Base-by-base conservation (phyloP, 352 stramenopile genomes). In the Globisporangium orthogonon region DNA sequence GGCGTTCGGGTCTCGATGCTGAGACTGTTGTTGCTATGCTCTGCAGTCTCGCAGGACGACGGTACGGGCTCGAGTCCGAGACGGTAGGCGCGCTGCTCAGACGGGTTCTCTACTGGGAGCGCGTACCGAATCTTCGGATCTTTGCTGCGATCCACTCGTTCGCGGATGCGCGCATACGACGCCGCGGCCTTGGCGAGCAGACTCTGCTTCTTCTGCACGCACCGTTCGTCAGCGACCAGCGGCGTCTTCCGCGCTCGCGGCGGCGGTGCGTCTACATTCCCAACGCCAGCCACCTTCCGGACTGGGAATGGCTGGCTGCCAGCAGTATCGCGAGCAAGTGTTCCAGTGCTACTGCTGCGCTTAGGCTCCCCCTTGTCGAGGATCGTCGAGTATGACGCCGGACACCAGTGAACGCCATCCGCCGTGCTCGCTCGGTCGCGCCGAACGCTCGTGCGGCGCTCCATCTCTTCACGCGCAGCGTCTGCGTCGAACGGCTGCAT, bases 11-110 rank as follows among this genome's bases (percentile, higher is more conserved):
- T 28, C 4, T 51, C 9, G 7, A 30, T 48, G 3, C 30, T 28
- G 15, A 31, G 43, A 30, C 7, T 69, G 57, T n/a, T 10, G 51
- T 53, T 29, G 35, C 9, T 3, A 46, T 17, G 40, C 52, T 40
- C 51, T 68, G 7, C 39, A n/a, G 39, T 18, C 5, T 28, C 7
- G 18, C 44, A 41, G 4, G 66, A 71, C 5, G 71, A 78, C 30
- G 63, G 72, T 2, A 80, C 62, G 0, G 61, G 37, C 5, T 83
- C 65, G 23, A 88, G 67, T 3, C 78, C 78, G 15, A 86, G 73
- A 2, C 78, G 76, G 54, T 84, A 86, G 3, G 76, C 57, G 31
- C 76, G 71, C 52, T 63, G 59, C 47, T 74, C 65, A 17, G 44
- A 37, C 10, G 55, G 40, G 37, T 82, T 69, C 50, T 86, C 74